These are phyloP conservation scores for Fusarium neocosmosporiellum DNA, from an alignment of 2,329 filamentous ascomycete species.

Conservation along the genomic window DNA sequence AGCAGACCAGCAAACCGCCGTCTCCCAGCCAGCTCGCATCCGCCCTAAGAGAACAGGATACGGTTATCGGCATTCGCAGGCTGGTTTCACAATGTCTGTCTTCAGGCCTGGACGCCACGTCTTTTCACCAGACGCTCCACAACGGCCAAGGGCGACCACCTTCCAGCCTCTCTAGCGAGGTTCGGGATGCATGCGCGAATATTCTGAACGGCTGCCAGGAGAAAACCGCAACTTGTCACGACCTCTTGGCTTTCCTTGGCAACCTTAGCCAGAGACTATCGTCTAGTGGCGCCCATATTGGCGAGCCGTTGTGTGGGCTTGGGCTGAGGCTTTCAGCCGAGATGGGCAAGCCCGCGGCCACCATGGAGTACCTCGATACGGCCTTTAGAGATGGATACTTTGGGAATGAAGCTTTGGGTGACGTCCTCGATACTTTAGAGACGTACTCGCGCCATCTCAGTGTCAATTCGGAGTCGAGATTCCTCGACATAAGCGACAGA, in stretches of 20 bases:
- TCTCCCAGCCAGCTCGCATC: slow-evolving; percentile 27
- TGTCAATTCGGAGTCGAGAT: neutral
- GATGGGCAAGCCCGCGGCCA: slow-evolving; percentile 37
- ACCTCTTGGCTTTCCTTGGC: slow-evolving; percentile 53
- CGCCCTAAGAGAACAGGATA: slow-evolving; percentile 38
- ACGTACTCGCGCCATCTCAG: slow-evolving; percentile 28
- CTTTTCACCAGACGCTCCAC: slow-evolving; percentile 21
- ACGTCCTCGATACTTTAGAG: slow-evolving; percentile 38
- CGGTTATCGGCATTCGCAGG: slow-evolving; percentile 45
- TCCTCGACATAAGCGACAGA: slow-evolving; percentile 27
- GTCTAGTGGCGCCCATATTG: slow-evolving; percentile 35
- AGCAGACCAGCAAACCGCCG: slow-evolving; percentile 1
- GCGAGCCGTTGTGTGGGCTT: slow-evolving; percentile 44
- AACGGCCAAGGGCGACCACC: neutral
- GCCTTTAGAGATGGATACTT: slow-evolving; percentile 26
- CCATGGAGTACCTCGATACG: slow-evolving; percentile 40
- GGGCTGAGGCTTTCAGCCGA: slow-evolving; percentile 48
- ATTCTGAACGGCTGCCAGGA: slow-evolving; percentile 23
- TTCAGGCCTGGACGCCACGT: slow-evolving; percentile 31
- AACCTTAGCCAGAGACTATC: slow-evolving; percentile 52
- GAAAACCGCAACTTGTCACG: slow-evolving; percentile 9
- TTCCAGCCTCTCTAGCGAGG: slow-evolving; percentile 27
- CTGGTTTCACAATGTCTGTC: slow-evolving; percentile 45
- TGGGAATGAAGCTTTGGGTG: slow-evolving; percentile 32
- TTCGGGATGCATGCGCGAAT: slow-evolving; percentile 41